Evolutionary conservation across 768 basidiomycete genomes (phyloP).

Genomic region (Agaricus subrufescens): DNA sequence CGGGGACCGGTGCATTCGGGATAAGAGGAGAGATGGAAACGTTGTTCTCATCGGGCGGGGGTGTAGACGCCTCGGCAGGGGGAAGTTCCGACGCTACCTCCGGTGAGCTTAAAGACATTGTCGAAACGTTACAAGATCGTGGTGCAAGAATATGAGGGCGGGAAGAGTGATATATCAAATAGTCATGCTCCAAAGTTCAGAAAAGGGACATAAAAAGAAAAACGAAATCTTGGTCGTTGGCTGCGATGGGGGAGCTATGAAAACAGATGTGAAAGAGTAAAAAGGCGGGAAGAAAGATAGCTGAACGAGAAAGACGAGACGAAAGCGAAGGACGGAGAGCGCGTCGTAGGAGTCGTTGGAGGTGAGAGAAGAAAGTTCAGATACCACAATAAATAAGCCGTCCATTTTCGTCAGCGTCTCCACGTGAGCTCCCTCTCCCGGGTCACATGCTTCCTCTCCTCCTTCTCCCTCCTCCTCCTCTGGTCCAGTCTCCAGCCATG

Average conservation of each 20-base stretch:
- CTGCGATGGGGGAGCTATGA: neutral
- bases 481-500: neutral
- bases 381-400: constrained; percentile 11
- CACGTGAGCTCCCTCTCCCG: constrained; percentile 5
- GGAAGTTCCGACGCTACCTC: neutral
- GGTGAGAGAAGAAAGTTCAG: constrained; percentile 11
- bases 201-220: neutral
- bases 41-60: neutral
- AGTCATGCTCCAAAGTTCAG: constrained; percentile 23
- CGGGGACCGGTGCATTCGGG: constrained; percentile 4
- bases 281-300: neutral
- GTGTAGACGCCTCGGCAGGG: constrained; percentile 3
- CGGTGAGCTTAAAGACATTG: constrained; percentile 3
- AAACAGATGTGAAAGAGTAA: neutral
- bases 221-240: too few relatives aligned
- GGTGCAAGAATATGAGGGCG: constrained; percentile 18
- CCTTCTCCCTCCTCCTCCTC: neutral
- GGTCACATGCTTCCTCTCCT: neutral
- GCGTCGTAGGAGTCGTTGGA: constrained; percentile 15
- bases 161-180: constrained; percentile 17
- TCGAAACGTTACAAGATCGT: constrained; percentile 10
- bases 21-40: neutral
- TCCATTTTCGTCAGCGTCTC: constrained; percentile 5
- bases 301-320: neutral
- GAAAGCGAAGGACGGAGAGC: neutral